Percentiles rank a stretch among this genome's conserved stretches.
phyloP scores from a whole-genome alignment of 768 basidiomycete genomes.

The Gymnopilus junonius region DNA sequence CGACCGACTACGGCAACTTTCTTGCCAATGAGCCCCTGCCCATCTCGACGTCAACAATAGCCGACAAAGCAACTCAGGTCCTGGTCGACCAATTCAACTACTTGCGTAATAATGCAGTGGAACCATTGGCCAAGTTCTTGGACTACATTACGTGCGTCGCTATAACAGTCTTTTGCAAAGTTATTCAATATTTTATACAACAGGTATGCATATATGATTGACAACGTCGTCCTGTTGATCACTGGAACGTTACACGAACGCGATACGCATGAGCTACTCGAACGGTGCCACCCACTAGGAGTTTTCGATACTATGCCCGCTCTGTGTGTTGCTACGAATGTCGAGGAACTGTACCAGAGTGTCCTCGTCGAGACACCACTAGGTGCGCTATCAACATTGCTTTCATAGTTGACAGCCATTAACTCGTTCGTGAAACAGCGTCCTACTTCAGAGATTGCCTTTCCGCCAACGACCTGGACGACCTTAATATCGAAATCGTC shows the following conservation, averaged over 20 bases:
- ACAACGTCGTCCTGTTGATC: conserved; percentile 97
- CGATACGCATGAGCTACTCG: conserved; percentile 95
- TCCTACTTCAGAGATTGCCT: conserved; percentile 97
- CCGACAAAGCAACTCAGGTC: conserved; percentile 94
- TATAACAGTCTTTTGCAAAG: neutral
- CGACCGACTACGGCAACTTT: conserved; percentile 98
- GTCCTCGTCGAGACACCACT: conserved; percentile 97
- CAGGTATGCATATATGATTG: conserved; percentile 99
- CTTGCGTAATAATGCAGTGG: conserved; percentile 87
- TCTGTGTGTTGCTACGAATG: conserved; percentile 97
- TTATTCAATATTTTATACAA: conserved; percentile 12
- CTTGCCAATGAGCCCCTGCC: conserved; percentile 95
- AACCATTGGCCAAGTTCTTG: conserved; percentile 89
- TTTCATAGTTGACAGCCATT: neutral
- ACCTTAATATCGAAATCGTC: conserved; percentile 99
- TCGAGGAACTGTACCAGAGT: conserved; percentile 96
- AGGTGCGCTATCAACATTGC: conserved; percentile 56
- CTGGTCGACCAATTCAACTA: conserved; percentile 99
- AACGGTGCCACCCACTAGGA: conserved; percentile 96
- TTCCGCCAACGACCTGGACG: conserved; percentile 94
- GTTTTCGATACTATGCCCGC: conserved; percentile 99
- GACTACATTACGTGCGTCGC: conserved; percentile 94
- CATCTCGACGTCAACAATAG: conserved; percentile 90
- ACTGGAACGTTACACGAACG: conserved; percentile 97
- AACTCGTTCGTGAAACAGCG: conserved; percentile 44